Percentiles rank a stretch among this genome's conserved stretches.
Conservation (phyloP, 768 basidiomycete genomes). For the Crepidotus variabilis region DNA sequence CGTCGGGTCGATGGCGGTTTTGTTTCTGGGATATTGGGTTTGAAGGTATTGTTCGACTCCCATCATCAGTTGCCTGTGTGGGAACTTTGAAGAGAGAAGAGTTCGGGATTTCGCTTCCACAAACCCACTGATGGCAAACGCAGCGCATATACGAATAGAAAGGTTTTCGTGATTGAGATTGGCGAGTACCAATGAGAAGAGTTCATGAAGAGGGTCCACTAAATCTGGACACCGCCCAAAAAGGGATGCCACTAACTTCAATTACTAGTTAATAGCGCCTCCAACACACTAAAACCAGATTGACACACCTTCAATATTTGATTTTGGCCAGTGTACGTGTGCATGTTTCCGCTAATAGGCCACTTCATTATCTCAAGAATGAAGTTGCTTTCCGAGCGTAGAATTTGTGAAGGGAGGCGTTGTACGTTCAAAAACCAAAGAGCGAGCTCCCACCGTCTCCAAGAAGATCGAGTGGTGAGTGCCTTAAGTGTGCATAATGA, state of each 20-base stretch:
- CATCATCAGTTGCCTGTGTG: background rate
- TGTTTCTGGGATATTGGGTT: background rate
- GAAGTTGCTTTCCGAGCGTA: background rate
- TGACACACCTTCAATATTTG: background rate
- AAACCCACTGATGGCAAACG: background rate
- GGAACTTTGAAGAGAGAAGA: background rate
- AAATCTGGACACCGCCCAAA: background rate
- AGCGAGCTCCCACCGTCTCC: background rate
- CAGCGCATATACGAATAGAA: background rate
- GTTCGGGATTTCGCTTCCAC: background rate
- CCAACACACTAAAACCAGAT: background rate
- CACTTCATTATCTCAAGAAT: background rate
- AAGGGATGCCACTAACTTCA: background rate
- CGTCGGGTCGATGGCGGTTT: background rate
- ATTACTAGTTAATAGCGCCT: background rate
- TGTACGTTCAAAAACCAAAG: background rate
- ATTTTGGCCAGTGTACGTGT: background rate
- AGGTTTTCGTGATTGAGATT: background rate
- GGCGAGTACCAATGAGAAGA: background rate
- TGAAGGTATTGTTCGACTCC: background rate
- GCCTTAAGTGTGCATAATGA: background rate
- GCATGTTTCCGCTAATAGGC: background rate
- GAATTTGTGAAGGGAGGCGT: background rate
- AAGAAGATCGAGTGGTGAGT: background rate
- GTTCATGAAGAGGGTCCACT: background rate